Evolutionary conservation across 2,329 filamentous ascomycete genomes (phyloP).

Genomic region (Ophiostoma quercus): DNA sequence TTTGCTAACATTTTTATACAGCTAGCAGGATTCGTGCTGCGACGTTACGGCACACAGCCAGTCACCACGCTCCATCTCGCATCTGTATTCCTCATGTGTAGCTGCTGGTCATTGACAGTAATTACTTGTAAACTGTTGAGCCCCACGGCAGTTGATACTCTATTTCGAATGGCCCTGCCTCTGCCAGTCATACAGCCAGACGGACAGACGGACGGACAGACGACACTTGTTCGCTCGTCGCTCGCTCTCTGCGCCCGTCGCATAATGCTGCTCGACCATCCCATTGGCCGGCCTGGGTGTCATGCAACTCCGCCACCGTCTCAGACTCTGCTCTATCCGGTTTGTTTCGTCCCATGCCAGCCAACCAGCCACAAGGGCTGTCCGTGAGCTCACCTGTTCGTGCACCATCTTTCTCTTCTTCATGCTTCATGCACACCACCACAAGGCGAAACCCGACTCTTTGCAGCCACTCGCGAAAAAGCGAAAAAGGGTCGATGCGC

Average conservation of each 20-base stretch:
- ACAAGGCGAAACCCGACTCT: constrained; percentile 6
- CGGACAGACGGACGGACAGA: neutral
- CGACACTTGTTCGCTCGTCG: neutral
- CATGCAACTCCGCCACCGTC: constrained; percentile 12
- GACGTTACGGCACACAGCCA: neutral
- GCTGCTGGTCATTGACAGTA: neutral
- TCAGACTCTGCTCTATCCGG: neutral
- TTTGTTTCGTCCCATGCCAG: constrained; percentile 5
- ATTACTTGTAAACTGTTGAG: neutral
- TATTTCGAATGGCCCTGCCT: neutral
- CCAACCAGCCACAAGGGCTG: neutral
- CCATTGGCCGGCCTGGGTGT: neutral
- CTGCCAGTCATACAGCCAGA: neutral
- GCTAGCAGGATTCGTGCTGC: neutral
- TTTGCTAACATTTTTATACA: neutral
- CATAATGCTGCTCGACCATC: neutral
- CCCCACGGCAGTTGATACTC: neutral
- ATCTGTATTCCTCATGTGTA: neutral
- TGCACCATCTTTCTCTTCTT: neutral
- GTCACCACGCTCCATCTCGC: neutral
- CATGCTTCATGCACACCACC: constrained; percentile 6
- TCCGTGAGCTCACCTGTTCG: neutral
- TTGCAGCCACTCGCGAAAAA: neutral
- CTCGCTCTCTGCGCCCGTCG: neutral
- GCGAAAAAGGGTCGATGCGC: neutral